Evolutionary conservation across 2,329 filamentous ascomycete genomes (phyloP).

Genomic region (Trichoderma sp.): DNA sequence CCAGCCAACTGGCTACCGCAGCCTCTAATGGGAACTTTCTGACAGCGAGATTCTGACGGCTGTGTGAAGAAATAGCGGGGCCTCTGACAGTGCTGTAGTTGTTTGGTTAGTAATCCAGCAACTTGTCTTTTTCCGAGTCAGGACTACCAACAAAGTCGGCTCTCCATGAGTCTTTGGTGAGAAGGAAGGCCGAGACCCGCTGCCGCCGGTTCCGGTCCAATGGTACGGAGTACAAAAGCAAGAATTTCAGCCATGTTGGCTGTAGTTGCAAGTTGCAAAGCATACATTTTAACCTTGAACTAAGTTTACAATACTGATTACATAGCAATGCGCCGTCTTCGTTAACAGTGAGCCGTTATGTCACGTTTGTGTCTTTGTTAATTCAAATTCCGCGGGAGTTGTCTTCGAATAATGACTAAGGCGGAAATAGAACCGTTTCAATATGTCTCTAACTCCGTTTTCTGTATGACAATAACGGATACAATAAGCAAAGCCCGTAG

Average conservation of each 20-base stretch:
- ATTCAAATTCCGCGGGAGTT: background rate
- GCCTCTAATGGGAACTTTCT: background rate
- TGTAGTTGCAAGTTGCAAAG: background rate
- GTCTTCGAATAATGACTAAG: background rate
- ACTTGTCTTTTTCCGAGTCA: background rate
- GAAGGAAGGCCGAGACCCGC: background rate
- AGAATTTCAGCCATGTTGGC: background rate
- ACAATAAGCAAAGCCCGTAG: background rate
- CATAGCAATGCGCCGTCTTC: background rate
- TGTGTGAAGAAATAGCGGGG: background rate
- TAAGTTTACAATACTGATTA: background rate
- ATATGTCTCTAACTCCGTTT: background rate
- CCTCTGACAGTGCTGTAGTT: background rate
- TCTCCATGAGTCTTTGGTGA: background rate
- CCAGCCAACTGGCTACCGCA: rapidly evolving
- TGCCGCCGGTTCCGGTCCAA: background rate
- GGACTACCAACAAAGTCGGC: background rate
- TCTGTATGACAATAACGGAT: background rate
- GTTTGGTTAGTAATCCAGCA: background rate
- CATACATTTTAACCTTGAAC: background rate
- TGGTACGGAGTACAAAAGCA: background rate
- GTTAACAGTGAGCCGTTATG: background rate
- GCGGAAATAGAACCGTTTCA: background rate
- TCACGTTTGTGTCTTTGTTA: background rate
- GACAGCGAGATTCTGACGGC: background rate